phyloP scores from a whole-genome alignment of 2,329 filamentous ascomycete genomes.

The Emmonsia crescens region DNA sequence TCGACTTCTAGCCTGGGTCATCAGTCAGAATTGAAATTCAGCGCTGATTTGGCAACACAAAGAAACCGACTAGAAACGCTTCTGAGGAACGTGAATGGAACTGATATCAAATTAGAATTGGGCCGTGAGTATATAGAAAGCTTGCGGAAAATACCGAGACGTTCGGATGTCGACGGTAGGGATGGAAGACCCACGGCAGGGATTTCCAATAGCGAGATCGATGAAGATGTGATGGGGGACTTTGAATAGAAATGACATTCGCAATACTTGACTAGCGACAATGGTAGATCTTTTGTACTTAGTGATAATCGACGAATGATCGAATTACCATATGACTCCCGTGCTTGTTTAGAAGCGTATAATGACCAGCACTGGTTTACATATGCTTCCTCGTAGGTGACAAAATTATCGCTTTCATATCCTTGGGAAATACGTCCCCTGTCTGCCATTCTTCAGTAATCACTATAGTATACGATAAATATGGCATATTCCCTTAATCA shows the following conservation, averaged over 20 bases:
- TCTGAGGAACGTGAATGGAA: conserved; percentile 41
- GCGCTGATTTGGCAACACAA: conserved; percentile 38
- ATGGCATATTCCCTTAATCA: background rate
- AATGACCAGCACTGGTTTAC: background rate
- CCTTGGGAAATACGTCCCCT: background rate
- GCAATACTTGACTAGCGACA: background rate
- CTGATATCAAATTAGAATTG: conserved; percentile 46
- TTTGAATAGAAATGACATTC: conserved; percentile 9
- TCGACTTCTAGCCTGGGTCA: conserved; percentile 22
- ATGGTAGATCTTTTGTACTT: background rate
- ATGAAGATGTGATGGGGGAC: conserved; percentile 34
- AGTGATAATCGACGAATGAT: background rate
- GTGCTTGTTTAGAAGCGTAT: background rate
- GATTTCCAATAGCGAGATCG: conserved; percentile 16
- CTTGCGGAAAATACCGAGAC: conserved; percentile 38
- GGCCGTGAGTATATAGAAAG: conserved; percentile 49
- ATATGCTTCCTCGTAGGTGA: background rate
- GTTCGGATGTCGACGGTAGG: conserved; percentile 17
- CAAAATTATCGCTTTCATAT: background rate
- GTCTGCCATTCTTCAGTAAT: background rate
- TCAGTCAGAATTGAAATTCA: conserved; percentile 25
- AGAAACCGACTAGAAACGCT: conserved; percentile 41
- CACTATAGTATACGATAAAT: background rate
- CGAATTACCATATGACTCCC: background rate
- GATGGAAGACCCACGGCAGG: conserved; percentile 6